Base-by-base conservation (phyloP, 2,329 filamentous ascomycete species). In the Ceratocystis albifundus region DNA sequence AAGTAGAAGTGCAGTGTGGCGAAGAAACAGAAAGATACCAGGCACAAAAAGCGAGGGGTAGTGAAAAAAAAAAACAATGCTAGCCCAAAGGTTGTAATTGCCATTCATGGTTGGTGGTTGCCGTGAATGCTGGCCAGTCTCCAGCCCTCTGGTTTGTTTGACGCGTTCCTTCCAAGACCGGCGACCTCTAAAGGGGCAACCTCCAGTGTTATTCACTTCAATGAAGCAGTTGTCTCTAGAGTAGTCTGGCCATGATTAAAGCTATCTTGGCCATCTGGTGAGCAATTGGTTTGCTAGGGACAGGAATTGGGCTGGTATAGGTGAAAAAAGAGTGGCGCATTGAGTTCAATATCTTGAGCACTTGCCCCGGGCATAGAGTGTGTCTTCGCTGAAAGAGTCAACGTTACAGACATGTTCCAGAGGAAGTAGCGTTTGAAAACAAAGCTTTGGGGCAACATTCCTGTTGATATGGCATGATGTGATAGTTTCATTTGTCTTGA, bases 61-160 rank as follows among this genome's bases (percentile, higher is more conserved):
- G 44, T 17, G 4, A 5, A 48, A 48, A 59, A 57, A 57, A 57
- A 59, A 59, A 59, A 32, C 28, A 59, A 59, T 59, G 30, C 55
- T 20, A 53, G 15, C n/a, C 55, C n/a, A 3, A 36, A 20, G 32
- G 30, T 36, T 20, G 55, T 32, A 59, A 30, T 59, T 59, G 28
- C 55, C 55, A 59, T 36, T 59, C 55, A 36, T 59, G 55, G 55
- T 12, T 59, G 25, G 32, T 59, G 55, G 55, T 59, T 59, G 55
- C 55, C 30, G 55, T 59, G 55, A 36, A 30, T 36, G 30, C 55
- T 59, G 30, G 25, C 22, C 28, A 25, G 55, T 59, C 25, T 59
- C 55, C 55, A 59, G 55, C 30, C 15, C 28, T 32, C 15, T 59
- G 55, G 25, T 59, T 59, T 59, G 55, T 59, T 59, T 30, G 55